Conservation (phyloP, 805 yeast genomes). For the Myxozyma neglecta region DNA sequence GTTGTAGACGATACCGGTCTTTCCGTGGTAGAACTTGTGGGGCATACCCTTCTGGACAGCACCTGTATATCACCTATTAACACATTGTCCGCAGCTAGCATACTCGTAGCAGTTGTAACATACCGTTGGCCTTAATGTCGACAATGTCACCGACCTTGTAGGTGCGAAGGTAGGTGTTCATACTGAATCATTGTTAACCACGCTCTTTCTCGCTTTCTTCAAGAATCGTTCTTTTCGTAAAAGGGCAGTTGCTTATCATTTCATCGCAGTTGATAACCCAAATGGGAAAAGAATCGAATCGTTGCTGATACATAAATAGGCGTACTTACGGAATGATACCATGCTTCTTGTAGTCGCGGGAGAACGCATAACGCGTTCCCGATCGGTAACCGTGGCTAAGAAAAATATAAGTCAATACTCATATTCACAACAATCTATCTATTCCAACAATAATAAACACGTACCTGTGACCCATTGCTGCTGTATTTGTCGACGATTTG, state of each 20-base stretch:
- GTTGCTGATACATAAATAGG: neutral
- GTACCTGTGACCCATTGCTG: constrained; percentile 37
- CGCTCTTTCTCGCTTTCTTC: neutral
- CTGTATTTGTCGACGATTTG: neutral
- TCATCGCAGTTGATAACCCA: neutral
- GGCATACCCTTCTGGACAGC: constrained; percentile 99
- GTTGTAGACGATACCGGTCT: constrained; percentile 98
- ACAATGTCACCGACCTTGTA: constrained; percentile 99
- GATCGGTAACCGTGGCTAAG: constrained; percentile 97
- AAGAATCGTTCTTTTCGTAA: neutral
- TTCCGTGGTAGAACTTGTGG: constrained; percentile 99
- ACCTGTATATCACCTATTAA: constrained; percentile 34
- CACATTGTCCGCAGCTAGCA: neutral
- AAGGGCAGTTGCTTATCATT: neutral
- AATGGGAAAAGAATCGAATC: neutral
- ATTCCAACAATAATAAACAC: neutral
- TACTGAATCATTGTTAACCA: constrained; percentile 12
- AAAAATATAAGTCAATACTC: neutral
- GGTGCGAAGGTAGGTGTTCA: constrained; percentile 95
- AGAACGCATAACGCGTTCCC: constrained; percentile 99
- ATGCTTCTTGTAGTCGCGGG: constrained; percentile 98
- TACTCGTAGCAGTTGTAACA: neutral
- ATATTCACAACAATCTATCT: neutral
- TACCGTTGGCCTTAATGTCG: constrained; percentile 97
- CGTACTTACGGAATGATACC: constrained; percentile 67